Percentiles rank a stretch among this genome's conserved stretches.
Evolutionary conservation across 1,139 yeast genomes (phyloP).

Genomic region (Martiniozyma asiatica): DNA sequence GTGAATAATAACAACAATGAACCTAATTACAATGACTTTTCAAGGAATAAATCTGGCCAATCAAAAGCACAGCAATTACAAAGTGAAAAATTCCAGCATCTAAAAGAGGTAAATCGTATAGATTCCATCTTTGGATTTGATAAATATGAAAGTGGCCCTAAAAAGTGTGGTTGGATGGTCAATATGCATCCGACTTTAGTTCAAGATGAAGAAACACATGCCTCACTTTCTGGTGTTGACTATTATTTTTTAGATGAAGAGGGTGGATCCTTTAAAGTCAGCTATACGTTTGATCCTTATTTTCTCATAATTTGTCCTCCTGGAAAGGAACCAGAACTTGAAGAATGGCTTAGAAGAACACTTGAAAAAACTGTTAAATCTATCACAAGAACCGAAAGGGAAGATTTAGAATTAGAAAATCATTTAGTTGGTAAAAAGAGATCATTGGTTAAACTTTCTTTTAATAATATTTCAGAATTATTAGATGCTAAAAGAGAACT

Average conservation of each 20-base stretch:
- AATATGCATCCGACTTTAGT: constrained; percentile 68
- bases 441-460: constrained; percentile 52
- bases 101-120: constrained; percentile 45
- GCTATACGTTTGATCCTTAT: constrained; percentile 78
- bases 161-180: constrained; percentile 73
- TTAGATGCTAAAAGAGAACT: constrained; percentile 60
- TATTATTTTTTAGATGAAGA: constrained; percentile 94
- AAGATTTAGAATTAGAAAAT: constrained; percentile 71
- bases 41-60: constrained; percentile 2
- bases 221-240: constrained; percentile 81
- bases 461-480: constrained; percentile 67
- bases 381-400: constrained; percentile 48
- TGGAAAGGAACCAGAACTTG: constrained; percentile 69
- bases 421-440: constrained; percentile 73
- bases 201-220: constrained; percentile 39
- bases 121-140: constrained; percentile 82
- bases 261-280: constrained; percentile 90
- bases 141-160: constrained; percentile 60
- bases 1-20: background rate
- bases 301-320: constrained; percentile 61
- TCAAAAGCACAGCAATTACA: constrained; percentile 9
- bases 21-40: constrained; percentile 12
- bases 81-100: constrained; percentile 27
- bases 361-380: constrained; percentile 54
- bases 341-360: constrained; percentile 63